Conservation (phyloP, 768 basidiomycete species). For the Coprinopsis marcescibilis region DNA sequence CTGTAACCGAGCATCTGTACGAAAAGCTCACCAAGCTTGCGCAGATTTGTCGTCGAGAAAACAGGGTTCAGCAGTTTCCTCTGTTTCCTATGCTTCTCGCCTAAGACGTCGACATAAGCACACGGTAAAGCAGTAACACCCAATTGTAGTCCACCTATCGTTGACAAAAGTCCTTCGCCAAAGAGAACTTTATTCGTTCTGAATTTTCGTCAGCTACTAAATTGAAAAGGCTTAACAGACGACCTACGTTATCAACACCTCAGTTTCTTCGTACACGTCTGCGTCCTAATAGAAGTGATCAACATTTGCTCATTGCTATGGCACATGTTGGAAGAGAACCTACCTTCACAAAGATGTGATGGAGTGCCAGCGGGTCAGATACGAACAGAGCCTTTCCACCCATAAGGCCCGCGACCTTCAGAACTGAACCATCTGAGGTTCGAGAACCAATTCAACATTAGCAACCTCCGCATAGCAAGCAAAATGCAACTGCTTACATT, state of each 20-base stretch:
- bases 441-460: no score
- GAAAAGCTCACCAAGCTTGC: conserved; percentile 26
- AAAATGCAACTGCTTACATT: no score
- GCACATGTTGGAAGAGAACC: background rate
- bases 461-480: no score
- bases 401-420: no score
- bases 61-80: conserved; percentile 32
- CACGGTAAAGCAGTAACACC: background rate
- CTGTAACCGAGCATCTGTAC: background rate
- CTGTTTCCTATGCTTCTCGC: conserved; percentile 34
- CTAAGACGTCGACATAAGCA: conserved; percentile 19
- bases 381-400: conserved; percentile 33
- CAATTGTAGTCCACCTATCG: background rate
- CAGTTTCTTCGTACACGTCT: conserved; percentile 16
- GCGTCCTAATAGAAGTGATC: conserved; percentile 20
- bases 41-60: conserved; percentile 31
- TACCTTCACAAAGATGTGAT: conserved; percentile 40
- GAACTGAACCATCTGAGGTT: no score
- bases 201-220: background rate
- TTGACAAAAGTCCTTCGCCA: conserved; percentile 5
- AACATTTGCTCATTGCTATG: background rate
- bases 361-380: conserved; percentile 38
- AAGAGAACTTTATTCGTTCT: conserved; percentile 5
- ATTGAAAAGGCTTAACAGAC: no score
- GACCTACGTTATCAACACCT: conserved; percentile 3